Evolutionary conservation across 371 early-diverging fungal genomes (phyloP).

Genomic region (Mucor velutinosus): DNA sequence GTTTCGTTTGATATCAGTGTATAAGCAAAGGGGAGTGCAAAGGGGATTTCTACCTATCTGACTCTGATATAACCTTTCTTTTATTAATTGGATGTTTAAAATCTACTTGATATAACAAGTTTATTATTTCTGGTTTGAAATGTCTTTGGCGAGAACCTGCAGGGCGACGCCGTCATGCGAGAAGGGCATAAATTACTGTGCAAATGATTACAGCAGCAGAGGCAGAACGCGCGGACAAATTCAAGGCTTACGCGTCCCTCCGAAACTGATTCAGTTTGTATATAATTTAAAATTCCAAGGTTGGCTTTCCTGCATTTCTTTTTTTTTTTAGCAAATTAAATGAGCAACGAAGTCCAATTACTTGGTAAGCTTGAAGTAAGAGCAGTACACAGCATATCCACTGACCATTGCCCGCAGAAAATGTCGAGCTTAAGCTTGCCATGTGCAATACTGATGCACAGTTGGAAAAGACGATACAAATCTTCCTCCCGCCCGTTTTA

Average conservation of each 20-base stretch:
- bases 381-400: not conserved
- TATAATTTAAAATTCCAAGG: not conserved
- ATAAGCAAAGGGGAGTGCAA: too few species aligned
- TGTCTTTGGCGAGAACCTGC: too few species aligned
- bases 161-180: too few species aligned
- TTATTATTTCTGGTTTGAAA: too few species aligned
- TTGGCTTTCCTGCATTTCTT: not conserved
- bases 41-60: too few species aligned
- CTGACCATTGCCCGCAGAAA: slow-evolving; percentile 50
- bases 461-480: slow-evolving; percentile 67
- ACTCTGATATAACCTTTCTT: too few species aligned
- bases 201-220: not conserved
- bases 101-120: too few species aligned
- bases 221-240: not conserved
- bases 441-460: slow-evolving; percentile 76
- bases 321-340: not conserved
- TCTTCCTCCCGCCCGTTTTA: slow-evolving; percentile 78
- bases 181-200: not conserved
- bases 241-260: slow-evolving; percentile 4
- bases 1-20: too few species aligned
- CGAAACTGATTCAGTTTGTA: not conserved
- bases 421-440: slow-evolving; percentile 87
- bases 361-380: slow-evolving; percentile 27
- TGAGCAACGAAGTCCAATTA: slow-evolving; percentile 44
- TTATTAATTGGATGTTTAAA: too few species aligned